Base-by-base conservation (phyloP, 768 basidiomycete species). In the Amanita polypyramis region DNA sequence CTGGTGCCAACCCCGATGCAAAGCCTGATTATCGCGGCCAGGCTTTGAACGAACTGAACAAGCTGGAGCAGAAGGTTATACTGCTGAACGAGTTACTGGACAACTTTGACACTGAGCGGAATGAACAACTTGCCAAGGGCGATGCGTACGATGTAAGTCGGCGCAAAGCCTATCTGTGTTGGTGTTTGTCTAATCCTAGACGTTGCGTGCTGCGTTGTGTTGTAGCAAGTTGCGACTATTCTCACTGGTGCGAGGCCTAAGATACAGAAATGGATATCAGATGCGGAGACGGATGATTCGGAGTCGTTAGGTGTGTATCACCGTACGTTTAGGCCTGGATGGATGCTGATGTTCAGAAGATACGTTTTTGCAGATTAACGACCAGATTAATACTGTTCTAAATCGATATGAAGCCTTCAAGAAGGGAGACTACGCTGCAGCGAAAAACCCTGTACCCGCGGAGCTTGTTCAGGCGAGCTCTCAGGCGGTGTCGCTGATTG, bases 11-110 rank as follows among this genome's bases (percentile, higher is more conserved):
- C 58, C 96, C 95, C 0, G 91, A 95, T 15, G 78, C 89, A 36
- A 90, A 92, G 61, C 91, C 91, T 0, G 93, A 98, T 62, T 98
- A 99, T 63, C 83, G 88, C 12, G 74, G 82, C 8, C 93, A 98
- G 58, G 85, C 93, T 0, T 67, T 93, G 30, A 80, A 78, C 2
- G 96, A 98, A 55, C 79, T 98, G 27, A 90, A 88, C 58, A 95
- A 95, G 62, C 74, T 99, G 14, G 94, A 98, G 66, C 82, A 83
- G 61, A 94, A 98, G 63, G 92, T 96, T 44, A 81, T 98, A 15
- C 65, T 98, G n/a, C 70, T 98, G 32, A 96, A 95, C 57, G 95
- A 99, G 65, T 85, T 99, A 85, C 72, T 99, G 40, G 93, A 98
- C 54, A 97, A 97, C 57, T 85, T 87, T 15, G 85, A 89, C 50